phyloP scores from a whole-genome alignment of 2,329 filamentous ascomycete species.

The Epichloe scottii region DNA sequence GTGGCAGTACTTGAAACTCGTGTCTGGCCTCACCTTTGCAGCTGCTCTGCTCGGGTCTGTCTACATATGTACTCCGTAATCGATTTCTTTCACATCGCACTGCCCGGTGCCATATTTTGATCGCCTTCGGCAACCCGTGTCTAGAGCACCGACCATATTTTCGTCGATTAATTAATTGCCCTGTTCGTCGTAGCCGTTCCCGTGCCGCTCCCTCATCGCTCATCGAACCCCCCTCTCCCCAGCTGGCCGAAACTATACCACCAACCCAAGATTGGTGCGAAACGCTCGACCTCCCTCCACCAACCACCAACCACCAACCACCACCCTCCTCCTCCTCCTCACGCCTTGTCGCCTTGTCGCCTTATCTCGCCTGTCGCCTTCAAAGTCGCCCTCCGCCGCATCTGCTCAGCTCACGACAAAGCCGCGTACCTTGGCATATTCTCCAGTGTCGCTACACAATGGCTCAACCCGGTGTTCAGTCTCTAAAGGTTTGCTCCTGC shows the following conservation, averaged over 20 bases:
- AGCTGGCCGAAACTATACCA: too few species aligned
- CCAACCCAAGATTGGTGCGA: too few species aligned
- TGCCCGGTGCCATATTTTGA: not conserved
- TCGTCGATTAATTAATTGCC: too few species aligned
- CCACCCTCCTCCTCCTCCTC: conserved; percentile 5
- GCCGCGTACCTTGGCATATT: not conserved
- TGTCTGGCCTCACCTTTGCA: not conserved
- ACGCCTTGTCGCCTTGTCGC: not conserved
- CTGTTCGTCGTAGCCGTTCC: too few species aligned
- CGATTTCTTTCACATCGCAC: not conserved
- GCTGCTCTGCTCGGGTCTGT: too few species aligned
- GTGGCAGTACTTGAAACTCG: not conserved
- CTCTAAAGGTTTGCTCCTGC: conserved; percentile 60
- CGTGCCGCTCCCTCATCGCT: too few species aligned
- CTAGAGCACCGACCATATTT: too few species aligned
- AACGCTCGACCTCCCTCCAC: not conserved
- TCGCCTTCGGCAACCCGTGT: too few species aligned
- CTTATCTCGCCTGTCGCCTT: not conserved
- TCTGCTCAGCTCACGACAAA: conserved; percentile 1
- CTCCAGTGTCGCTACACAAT: conserved; percentile 32
- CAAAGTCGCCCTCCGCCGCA: conserved; percentile 3
- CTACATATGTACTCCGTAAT: not conserved
- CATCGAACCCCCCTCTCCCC: too few species aligned
- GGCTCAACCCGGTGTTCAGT: conserved; percentile 76
- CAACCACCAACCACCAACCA: not conserved